Evolutionary conservation across 2,329 filamentous ascomycete genomes (phyloP).

Genomic region (Hypoxylon sp.): DNA sequence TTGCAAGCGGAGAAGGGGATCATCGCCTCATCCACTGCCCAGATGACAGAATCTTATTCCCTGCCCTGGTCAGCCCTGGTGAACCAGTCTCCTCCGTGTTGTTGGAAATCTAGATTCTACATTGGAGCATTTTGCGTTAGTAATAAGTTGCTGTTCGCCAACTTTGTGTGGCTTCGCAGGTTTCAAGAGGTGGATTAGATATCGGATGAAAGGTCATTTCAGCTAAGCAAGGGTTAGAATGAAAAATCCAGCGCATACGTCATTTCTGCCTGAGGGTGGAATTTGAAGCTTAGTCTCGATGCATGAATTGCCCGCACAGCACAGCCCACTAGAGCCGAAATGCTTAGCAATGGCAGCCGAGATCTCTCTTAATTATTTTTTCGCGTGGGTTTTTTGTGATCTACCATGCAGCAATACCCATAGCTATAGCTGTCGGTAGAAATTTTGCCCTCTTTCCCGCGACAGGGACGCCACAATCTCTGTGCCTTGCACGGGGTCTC

Average conservation of each 20-base stretch:
- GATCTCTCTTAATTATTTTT: slow-evolving; percentile 28
- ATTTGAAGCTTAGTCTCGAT: slow-evolving; percentile 16
- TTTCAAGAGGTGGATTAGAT: slow-evolving; percentile 36
- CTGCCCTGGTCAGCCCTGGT: slow-evolving; percentile 15
- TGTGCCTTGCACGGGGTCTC: slow-evolving; percentile 21
- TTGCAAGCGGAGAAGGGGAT: slow-evolving; percentile 25
- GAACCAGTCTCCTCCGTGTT: not conserved
- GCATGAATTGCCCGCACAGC: slow-evolving; percentile 26
- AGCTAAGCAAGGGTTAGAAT: slow-evolving; percentile 40
- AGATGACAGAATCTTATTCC: slow-evolving; percentile 25
- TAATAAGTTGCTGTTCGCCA: slow-evolving; percentile 18
- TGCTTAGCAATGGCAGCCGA: slow-evolving; percentile 23
- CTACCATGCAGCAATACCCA: slow-evolving; percentile 28
- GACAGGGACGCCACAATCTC: slow-evolving; percentile 30
- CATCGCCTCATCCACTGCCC: slow-evolving; percentile 30
- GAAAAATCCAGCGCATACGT: slow-evolving; percentile 28
- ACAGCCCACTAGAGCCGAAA: slow-evolving; percentile 28
- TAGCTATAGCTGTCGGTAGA: not conserved
- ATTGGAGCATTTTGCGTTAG: slow-evolving; percentile 5
- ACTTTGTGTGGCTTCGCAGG: slow-evolving; percentile 37
- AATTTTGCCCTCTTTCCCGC: slow-evolving; percentile 38
- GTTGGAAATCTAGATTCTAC: not conserved
- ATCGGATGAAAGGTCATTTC: slow-evolving; percentile 34
- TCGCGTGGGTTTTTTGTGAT: slow-evolving; percentile 34
- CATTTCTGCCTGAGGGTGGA: slow-evolving; percentile 28